Evolutionary conservation across 306 rosid species (phyloP).

Genomic region (Castanea crenata): DNA sequence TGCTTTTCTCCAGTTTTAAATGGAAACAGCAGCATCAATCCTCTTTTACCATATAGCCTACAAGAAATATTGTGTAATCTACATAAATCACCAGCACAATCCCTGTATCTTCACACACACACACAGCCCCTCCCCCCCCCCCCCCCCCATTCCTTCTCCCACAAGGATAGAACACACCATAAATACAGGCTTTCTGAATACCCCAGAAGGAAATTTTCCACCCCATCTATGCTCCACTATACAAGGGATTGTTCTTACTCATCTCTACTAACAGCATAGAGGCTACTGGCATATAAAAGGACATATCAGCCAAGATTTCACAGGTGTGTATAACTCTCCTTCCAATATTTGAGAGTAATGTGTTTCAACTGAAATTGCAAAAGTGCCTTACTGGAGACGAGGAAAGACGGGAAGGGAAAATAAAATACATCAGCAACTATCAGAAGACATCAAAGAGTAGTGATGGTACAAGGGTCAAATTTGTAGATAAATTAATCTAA

Average conservation of each 20-base stretch:
- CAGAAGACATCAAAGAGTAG: background rate
- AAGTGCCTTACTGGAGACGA: background rate
- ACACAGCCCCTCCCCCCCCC: background rate
- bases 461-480: slow-evolving; percentile 6
- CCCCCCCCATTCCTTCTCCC: background rate
- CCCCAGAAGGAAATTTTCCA: background rate
- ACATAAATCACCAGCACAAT: background rate
- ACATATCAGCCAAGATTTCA: background rate
- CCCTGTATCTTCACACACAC: background rate
- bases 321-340: background rate
- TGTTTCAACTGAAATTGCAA: background rate
- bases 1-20: background rate
- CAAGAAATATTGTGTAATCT: background rate
- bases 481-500: background rate
- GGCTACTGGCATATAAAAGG: background rate
- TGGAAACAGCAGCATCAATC: background rate
- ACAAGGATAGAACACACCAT: too few relatives aligned
- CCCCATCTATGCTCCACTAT: background rate
- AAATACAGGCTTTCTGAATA: too few relatives aligned
- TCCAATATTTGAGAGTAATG: background rate
- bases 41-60: background rate
- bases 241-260: background rate
- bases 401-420: background rate
- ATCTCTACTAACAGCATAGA: background rate
- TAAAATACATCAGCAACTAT: background rate